These are phyloP conservation scores for Diaporthe sp. DNA, from an alignment of 2,329 filamentous ascomycete genomes.

Conservation along the genomic window DNA sequence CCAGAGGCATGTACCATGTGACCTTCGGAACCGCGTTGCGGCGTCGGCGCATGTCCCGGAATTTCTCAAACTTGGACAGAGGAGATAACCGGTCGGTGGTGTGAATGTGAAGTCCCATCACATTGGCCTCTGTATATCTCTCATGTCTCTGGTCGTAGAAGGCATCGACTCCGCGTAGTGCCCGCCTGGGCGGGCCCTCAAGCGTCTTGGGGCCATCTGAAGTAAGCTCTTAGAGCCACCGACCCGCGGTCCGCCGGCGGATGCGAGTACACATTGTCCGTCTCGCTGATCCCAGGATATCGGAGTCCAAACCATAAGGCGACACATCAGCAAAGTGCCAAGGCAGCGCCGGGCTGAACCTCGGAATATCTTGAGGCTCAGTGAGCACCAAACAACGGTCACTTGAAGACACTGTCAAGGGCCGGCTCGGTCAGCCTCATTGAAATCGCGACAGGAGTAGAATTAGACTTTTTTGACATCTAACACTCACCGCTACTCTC, in stretches of 20 bases:
- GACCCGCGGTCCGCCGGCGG: neutral
- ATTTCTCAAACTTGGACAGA: neutral
- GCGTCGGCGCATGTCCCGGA: no score
- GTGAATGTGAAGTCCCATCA: neutral
- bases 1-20: neutral
- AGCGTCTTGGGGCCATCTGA: neutral
- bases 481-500: conserved; percentile 23
- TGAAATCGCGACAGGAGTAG: neutral
- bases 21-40: neutral
- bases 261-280: neutral
- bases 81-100: neutral
- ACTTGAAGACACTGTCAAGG: neutral
- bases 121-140: neutral
- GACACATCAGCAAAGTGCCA: conserved; percentile 1
- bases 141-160: no score
- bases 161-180: neutral
- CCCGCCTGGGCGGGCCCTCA: neutral
- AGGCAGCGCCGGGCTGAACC: neutral
- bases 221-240: neutral
- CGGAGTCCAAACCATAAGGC: neutral
- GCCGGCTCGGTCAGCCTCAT: neutral
- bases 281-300: neutral
- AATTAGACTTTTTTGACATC: conserved; percentile 17
- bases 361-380: neutral
- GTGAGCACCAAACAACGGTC: neutral